Conservation (phyloP, 1,284 basidiomycete species). For the Vanrija humicola region DNA sequence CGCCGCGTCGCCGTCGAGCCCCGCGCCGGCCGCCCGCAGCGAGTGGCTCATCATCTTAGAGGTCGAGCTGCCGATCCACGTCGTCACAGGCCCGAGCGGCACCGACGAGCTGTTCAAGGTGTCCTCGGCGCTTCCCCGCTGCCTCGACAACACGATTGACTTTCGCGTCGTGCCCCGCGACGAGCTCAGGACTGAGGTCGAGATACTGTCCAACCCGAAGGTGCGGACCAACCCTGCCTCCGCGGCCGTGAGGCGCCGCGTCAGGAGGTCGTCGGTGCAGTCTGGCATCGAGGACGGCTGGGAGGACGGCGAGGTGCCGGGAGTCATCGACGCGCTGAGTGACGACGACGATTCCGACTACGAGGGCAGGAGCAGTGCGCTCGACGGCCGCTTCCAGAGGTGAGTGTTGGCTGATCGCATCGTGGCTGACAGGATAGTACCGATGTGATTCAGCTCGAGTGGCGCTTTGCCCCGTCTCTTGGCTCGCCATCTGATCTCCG, state of each 20-base stretch:
- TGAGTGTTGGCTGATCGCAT: constrained; percentile 4
- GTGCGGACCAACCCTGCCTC: constrained; percentile 11
- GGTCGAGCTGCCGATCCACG: constrained; percentile 29
- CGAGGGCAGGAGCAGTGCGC: constrained; percentile 26
- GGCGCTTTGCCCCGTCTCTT: constrained; percentile 24
- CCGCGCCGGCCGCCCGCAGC: constrained; percentile 10
- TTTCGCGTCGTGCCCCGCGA: constrained; percentile 27
- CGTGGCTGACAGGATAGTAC: constrained; percentile 24
- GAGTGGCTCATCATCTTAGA: constrained; percentile 40
- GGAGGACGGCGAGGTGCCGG: constrained; percentile 36
- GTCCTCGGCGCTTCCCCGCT: constrained; percentile 31
- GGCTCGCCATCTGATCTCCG: constrained; percentile 19
- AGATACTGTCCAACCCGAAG: constrained; percentile 36
- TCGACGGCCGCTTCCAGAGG: constrained; percentile 42
- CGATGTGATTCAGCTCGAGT: constrained; percentile 30
- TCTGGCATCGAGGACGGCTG: constrained; percentile 27
- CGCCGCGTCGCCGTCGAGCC: neutral
- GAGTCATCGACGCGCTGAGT: constrained; percentile 10
- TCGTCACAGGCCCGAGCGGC: constrained; percentile 4
- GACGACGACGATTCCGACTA: constrained; percentile 20
- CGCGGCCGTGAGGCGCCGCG: no score
- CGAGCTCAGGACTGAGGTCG: constrained; percentile 21
- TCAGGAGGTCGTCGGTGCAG: no score
- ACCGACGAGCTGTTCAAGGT: constrained; percentile 24
- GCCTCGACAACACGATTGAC: constrained; percentile 38